These are phyloP conservation scores for Zygoascus biomembranicola DNA, from an alignment of 805 yeast genomes.

Conservation along the genomic window DNA sequence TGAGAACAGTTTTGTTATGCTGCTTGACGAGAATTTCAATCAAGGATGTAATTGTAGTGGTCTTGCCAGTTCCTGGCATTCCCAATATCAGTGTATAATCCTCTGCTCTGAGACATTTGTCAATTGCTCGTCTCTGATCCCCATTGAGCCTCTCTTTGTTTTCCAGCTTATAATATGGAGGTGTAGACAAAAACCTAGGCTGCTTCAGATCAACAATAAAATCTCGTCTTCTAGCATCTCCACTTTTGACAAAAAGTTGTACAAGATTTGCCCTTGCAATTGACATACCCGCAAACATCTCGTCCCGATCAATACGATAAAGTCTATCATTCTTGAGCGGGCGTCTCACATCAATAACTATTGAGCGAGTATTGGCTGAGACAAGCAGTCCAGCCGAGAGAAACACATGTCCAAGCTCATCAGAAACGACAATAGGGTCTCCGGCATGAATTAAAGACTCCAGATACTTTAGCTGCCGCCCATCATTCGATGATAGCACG, in stretches of 20 bases:
- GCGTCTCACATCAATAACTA: slow-evolving; percentile 47
- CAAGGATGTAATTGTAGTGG: slow-evolving; percentile 77
- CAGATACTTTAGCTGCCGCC: not conserved
- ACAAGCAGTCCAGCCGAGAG: slow-evolving; percentile 55
- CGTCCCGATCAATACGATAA: slow-evolving; percentile 76
- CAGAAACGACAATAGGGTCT: slow-evolving; percentile 70
- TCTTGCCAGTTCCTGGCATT: slow-evolving; percentile 98
- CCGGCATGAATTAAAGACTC: slow-evolving; percentile 43
- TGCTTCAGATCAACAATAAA: slow-evolving; percentile 45
- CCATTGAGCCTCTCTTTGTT: slow-evolving; percentile 40
- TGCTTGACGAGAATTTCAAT: slow-evolving; percentile 51
- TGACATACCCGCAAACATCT: slow-evolving; percentile 63
- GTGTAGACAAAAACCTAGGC: slow-evolving; percentile 34
- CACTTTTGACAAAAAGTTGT: slow-evolving; percentile 52
- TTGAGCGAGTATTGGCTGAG: slow-evolving; percentile 32
- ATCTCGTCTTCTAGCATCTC: slow-evolving; percentile 33
- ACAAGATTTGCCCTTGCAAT: slow-evolving; percentile 69
- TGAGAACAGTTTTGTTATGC: slow-evolving; percentile 53
- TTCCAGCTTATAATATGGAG: slow-evolving; percentile 8
- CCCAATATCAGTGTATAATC: slow-evolving; percentile 83
- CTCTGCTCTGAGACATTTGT: slow-evolving; percentile 50
- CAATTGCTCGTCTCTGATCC: slow-evolving; percentile 67
- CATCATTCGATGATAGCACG: slow-evolving; percentile 4
- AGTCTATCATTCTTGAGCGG: slow-evolving; percentile 30
- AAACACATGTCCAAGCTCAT: slow-evolving; percentile 70